Evolutionary conservation across 257 asterid genomes (phyloP), one percentile per base, ranked within the genome.

Genomic region (Fraxinus cuspidata): DNA sequence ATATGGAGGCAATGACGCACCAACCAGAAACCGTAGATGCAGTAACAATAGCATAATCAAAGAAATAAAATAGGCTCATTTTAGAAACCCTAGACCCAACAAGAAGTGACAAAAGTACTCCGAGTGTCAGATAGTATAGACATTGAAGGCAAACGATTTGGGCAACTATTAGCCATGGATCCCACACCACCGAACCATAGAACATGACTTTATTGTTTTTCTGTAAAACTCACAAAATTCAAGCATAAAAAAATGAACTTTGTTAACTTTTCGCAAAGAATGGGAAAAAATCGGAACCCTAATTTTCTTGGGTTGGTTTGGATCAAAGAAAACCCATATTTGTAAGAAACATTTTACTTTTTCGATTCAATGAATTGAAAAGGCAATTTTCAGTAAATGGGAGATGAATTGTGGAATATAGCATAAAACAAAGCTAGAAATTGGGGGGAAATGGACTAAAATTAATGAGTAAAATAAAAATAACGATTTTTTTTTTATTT

Each of bases 161-260:
- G 53, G 97, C 92, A 84, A 90, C 96, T 72, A 95, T 95, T 76
- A 95, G 88, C 98, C 96, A 95, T 77, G 99, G 99, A 91, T 95
- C 99, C 98, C 98, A 95, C 82, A 71, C 93, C 86, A 77, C 90
- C 81, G 94, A 73, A 77, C 98, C 99, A 93, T 95, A 95, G 97
- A 95, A 95, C 99, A 95, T 95, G 88, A 80, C 96, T 86, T 67
- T 56, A 13, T 81, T 58, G 71, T 70, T 66, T 69, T 73, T 47
- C 5, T 71, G 19, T 25, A 73, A 60, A 66, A 37, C 68, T 69
- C 70, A 23, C 74, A 31, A 73, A 34, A 21, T 66, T 12, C 31
- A 7, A 12, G 16, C 12, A 58, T 7, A 37, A 56, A 51, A 11
- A 21, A 15, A 66, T 70, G 31, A 63, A 65, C 64, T 25, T 31